A percentile compares a stretch with the other conserved stretches of the same genome.
Conservation (phyloP, 371 early-diverging fungal species). For the Dichotomocladium elegans region DNA sequence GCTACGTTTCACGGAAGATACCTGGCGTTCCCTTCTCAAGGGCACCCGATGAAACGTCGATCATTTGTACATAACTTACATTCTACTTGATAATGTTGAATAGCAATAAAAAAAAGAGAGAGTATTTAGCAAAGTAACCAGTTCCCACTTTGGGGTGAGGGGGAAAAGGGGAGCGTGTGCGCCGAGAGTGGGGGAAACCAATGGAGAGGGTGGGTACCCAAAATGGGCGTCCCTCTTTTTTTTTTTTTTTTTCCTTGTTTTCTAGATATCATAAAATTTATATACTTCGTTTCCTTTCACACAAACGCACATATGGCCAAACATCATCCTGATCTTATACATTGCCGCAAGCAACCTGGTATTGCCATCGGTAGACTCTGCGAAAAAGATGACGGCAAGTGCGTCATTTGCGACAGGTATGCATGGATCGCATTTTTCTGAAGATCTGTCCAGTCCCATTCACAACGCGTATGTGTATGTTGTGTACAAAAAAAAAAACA, state of each 20-base stretch:
- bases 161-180: not conserved
- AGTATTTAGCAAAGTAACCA: too few relatives aligned
- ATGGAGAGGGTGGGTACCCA: not conserved
- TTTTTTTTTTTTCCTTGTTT: not conserved
- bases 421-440: not conserved
- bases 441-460: too few relatives aligned
- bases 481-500: not conserved
- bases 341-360: slow-evolving; percentile 94
- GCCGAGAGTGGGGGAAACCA: not conserved
- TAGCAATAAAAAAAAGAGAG: too few relatives aligned
- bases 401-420: slow-evolving; percentile 94
- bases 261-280: too few relatives aligned
- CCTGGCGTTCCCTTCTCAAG: too few relatives aligned
- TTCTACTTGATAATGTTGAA: too few relatives aligned
- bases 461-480: too few relatives aligned
- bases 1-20: too few relatives aligned
- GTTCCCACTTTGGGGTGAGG: too few relatives aligned
- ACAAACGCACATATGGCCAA: slow-evolving; percentile 61
- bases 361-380: slow-evolving; percentile 95
- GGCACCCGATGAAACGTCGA: too few relatives aligned
- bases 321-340: slow-evolving; percentile 92
- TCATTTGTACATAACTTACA: too few relatives aligned
- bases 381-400: slow-evolving; percentile 93
- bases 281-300: not conserved
- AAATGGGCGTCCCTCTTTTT: not conserved